Evolutionary conservation across 495 filamentous ascomycete species (phyloP), one percentile per base, ranked within the genome.

Genomic region (Melanomma pulvis-pyrius): DNA sequence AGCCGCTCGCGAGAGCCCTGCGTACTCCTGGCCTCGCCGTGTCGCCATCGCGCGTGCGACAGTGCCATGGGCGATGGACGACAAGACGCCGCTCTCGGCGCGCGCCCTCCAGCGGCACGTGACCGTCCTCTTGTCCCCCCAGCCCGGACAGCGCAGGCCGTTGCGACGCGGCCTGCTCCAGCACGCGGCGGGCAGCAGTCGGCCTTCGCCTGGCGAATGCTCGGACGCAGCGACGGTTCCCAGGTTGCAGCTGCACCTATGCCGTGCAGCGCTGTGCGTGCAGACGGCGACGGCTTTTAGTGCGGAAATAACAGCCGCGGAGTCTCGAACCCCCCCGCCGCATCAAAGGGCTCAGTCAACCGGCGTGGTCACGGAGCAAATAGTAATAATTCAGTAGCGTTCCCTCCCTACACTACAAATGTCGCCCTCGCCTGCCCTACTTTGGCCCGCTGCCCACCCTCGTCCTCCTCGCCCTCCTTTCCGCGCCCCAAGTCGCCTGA

Each of bases 211-310:
- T 39, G 51, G 50, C 32, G 51, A 8, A 1, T 17, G 36, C 39
- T 44, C 34, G 19, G 22, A 25, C 34, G 13, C 26, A 39, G 28
- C 2, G 12, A 11, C 6, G 19, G 36, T 30, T 36, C 52, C 52
- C 34, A 46, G n/a, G 57, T 60, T 60, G 53, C 56, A 59, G 15
- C 56, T 59, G 56, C 56, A 59, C n/a, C 21, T 26, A 36, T 41
- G 19, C n/a, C n/a, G 28, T 26, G 56, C 56, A 59, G 51, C 48
- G 26, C 25, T 54, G 25, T 5, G 51, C 24, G 3, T 54, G 51
- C 32, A 47, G 5, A 44, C 39, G 39, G 39, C 25, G 26, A 12
- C 12, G 51, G 51, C 6, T 29, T 39, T 58, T 58, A 58, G 54
- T 32, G 22, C 54, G 54, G 54, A 58, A 32, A 32, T 58, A 58